phyloP scores from a whole-genome alignment of 768 basidiomycete genomes.

The Mycena leptocephala region DNA sequence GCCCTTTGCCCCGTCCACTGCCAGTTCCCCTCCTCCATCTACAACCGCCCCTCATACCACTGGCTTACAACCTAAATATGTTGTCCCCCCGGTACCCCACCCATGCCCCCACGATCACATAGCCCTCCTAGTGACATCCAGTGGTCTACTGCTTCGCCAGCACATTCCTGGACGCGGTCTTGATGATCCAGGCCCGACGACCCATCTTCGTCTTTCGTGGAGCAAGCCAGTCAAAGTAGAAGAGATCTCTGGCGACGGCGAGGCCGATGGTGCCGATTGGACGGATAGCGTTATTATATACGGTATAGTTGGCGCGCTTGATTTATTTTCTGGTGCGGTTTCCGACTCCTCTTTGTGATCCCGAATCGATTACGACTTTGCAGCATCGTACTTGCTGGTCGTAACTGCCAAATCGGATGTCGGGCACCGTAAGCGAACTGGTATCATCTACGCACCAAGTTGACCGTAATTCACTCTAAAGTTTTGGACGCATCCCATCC shows the following conservation, averaged over 20 bases:
- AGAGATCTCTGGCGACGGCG: conserved; percentile 58
- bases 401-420: conserved; percentile 75
- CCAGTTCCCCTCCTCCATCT: conserved; percentile 31
- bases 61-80: conserved; percentile 74
- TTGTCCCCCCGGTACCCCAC: conserved; percentile 81
- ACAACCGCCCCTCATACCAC: conserved; percentile 41
- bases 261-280: conserved; percentile 66
- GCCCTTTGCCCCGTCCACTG: conserved; percentile 49
- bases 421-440: conserved; percentile 72
- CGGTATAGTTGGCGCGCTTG: conserved; percentile 84
- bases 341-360: conserved; percentile 24
- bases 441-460: conserved; percentile 15
- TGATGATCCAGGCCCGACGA: conserved; percentile 44
- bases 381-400: conserved; percentile 85
- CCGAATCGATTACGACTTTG: conserved; percentile 19
- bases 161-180: conserved; percentile 52
- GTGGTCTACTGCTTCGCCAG: conserved; percentile 81
- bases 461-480: conserved; percentile 45
- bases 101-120: conserved; percentile 82
- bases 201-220: conserved; percentile 73
- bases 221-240: conserved; percentile 70
- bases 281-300: conserved; percentile 72
- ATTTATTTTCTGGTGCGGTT: conserved; percentile 78
- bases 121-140: conserved; percentile 69
- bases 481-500: conserved; percentile 76